A percentile compares a stretch with the other conserved stretches of the same genome.
phyloP scores from a whole-genome alignment of 1,284 basidiomycete species.

The Hypsizygus ulmarius region DNA sequence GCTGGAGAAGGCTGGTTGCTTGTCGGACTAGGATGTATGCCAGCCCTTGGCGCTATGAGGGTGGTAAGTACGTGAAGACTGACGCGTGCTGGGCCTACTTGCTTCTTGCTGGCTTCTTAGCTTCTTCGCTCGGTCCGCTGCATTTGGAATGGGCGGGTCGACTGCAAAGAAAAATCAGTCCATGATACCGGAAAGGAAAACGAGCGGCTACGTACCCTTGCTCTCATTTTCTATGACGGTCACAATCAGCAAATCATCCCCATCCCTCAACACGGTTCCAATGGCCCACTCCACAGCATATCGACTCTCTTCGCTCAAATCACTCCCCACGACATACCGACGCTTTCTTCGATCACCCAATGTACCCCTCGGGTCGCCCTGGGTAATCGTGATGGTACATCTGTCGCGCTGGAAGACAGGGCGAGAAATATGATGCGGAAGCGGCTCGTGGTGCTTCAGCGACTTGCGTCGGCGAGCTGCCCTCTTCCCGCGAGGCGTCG shows the following conservation, averaged over 20 bases:
- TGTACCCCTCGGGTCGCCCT: conserved; percentile 71
- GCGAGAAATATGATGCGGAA: conserved; percentile 66
- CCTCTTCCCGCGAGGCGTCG: conserved; percentile 36
- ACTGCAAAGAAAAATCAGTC: conserved; percentile 42
- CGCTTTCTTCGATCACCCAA: conserved; percentile 59
- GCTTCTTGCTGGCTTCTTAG: conserved; percentile 89
- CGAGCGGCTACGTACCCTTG: conserved; percentile 58
- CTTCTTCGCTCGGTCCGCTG: conserved; percentile 72
- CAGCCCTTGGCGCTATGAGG: conserved; percentile 75
- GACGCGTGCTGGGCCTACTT: conserved; percentile 16
- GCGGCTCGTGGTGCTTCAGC: conserved; percentile 54
- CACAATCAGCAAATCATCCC: conserved; percentile 89
- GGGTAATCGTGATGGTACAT: conserved; percentile 87
- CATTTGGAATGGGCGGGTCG: conserved; percentile 71
- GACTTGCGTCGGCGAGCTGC: conserved; percentile 60
- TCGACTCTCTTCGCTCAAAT: conserved; percentile 88
- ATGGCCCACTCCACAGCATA: conserved; percentile 97
- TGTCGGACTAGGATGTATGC: conserved; percentile 87
- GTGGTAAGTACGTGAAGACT: conserved; percentile 4
- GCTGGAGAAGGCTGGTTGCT: conserved; percentile 85
- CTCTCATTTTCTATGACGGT: conserved; percentile 91
- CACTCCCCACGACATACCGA: conserved; percentile 88
- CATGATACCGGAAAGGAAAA: conserved; percentile 3
- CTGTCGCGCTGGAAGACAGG: conserved; percentile 89
- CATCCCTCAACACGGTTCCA: conserved; percentile 92